phyloP scores from a whole-genome alignment of 345 rosid species.

The Geranium brycei region DNA sequence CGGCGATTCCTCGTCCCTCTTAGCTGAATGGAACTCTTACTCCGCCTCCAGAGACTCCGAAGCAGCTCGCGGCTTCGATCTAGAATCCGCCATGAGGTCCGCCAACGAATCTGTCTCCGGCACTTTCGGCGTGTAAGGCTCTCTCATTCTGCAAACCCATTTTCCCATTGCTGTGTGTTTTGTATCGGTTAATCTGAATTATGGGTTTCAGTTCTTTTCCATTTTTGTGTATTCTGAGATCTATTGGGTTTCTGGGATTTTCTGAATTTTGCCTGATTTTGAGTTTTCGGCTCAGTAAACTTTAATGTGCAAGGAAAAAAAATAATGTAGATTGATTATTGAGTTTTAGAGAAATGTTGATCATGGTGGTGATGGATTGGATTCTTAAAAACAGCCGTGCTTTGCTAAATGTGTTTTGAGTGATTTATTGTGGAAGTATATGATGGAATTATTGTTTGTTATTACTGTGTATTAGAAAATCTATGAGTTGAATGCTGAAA shows the following conservation, averaged over 20 bases:
- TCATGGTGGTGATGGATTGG: no score
- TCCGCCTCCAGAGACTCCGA: conserved; percentile 43
- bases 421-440: no score
- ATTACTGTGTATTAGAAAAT: background rate
- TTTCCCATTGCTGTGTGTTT: background rate
- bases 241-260: background rate
- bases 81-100: conserved; percentile 74
- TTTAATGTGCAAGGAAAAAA: background rate
- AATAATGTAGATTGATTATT: no score
- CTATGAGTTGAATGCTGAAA: background rate
- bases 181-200: no score
- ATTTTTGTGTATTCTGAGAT: background rate
- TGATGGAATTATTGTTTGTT: background rate
- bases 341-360: no score
- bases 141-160: background rate
- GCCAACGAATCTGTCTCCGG: conserved; percentile 69
- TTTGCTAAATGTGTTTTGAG: no score
- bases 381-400: no score
- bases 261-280: background rate
- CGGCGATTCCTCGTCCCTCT: conserved; percentile 34
- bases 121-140: conserved; percentile 62
- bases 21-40: conserved; percentile 77
- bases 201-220: background rate
- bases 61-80: conserved; percentile 47
- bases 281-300: background rate